These are phyloP conservation scores for Fusarium graminum DNA, from an alignment of 2,329 filamentous ascomycete species.

Conservation along the genomic window DNA sequence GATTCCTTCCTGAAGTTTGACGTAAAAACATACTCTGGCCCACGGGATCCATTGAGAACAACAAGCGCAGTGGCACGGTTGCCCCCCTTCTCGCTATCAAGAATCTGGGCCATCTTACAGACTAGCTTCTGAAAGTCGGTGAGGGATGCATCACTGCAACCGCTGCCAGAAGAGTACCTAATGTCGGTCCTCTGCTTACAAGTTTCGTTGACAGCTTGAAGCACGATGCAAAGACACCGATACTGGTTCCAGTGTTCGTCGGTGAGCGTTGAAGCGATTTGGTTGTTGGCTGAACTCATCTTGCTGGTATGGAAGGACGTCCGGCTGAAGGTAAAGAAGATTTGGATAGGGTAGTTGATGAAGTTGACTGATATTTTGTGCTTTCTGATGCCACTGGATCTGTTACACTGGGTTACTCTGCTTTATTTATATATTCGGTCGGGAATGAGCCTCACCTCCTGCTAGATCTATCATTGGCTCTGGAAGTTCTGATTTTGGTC, in stretches of 20 bases:
- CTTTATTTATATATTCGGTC: not conserved
- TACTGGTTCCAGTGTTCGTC: slow-evolving; percentile 2
- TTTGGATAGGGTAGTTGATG: not conserved
- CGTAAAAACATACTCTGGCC: slow-evolving; percentile 9
- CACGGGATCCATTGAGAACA: not conserved
- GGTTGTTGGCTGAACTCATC: slow-evolving; percentile 8
- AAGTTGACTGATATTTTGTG: not conserved
- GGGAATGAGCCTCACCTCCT: not conserved
- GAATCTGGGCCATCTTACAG: slow-evolving; percentile 7
- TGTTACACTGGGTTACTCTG: not conserved
- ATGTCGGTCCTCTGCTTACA: slow-evolving; percentile 5
- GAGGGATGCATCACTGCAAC: not conserved
- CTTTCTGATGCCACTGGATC: not conserved
- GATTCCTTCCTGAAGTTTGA: not conserved
- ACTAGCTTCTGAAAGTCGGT: not conserved
- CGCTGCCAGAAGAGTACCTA: slow-evolving; percentile 4
- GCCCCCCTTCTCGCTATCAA: slow-evolving; percentile 10
- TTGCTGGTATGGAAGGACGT: not conserved
- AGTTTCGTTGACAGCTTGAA: slow-evolving; percentile 16
- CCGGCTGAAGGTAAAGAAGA: not conserved
- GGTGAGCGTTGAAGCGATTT: not conserved
- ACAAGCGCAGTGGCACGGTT: slow-evolving; percentile 7
- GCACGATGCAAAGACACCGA: slow-evolving; percentile 13
- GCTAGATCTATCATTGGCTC: not conserved
- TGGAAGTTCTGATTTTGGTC: not conserved